Percentiles rank a stretch among this genome's conserved stretches.
Conservation (phyloP, 768 basidiomycete genomes). For the Leccinellum rugosiceps region DNA sequence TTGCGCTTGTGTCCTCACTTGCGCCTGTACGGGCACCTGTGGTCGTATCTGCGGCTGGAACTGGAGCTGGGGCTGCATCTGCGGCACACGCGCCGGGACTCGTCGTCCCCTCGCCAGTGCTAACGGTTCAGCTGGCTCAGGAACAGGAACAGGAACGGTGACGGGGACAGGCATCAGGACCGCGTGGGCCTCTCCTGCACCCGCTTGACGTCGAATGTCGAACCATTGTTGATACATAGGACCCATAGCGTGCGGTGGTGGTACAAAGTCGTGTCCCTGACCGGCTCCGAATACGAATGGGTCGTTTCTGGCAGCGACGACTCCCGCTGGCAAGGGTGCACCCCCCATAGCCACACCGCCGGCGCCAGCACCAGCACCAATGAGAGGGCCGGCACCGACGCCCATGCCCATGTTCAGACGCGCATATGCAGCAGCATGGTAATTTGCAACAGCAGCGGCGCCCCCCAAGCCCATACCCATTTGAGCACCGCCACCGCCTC, state of each 20-base stretch:
- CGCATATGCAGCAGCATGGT: neutral
- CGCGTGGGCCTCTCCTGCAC: neutral
- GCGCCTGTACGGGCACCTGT: neutral
- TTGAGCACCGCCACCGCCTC: neutral
- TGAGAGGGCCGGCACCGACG: neutral
- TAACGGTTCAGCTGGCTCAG: neutral
- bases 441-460: neutral
- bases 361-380: neutral
- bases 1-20: neutral
- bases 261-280: slow-evolving; percentile 10
- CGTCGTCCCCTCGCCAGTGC: neutral
- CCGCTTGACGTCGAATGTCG: neutral
- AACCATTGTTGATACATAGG: neutral
- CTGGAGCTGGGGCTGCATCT: neutral
- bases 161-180: neutral
- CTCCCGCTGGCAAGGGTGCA: neutral
- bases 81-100: neutral
- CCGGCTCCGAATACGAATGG: slow-evolving; percentile 18
- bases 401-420: neutral
- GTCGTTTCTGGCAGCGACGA: neutral
- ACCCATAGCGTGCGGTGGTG: neutral
- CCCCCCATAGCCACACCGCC: slow-evolving; percentile 9
- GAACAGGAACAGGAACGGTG: neutral
- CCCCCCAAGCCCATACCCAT: neutral
- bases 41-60: neutral